phyloP scores from a whole-genome alignment of 768 basidiomycete genomes.

The Xanthoconium purpureum region DNA sequence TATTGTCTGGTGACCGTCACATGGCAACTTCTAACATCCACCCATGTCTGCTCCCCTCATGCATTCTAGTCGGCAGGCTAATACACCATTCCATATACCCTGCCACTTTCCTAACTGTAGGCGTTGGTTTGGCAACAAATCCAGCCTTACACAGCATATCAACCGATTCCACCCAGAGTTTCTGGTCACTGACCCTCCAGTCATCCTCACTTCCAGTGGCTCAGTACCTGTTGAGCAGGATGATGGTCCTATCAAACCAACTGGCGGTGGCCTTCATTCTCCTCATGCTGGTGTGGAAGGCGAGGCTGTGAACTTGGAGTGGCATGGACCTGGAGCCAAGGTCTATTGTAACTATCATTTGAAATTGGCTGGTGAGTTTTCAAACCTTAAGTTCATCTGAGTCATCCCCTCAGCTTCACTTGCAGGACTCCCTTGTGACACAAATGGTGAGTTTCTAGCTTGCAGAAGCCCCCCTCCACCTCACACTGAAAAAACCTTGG shows the following conservation, averaged over 20 bases:
- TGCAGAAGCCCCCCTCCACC: not conserved
- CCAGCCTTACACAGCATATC: not conserved
- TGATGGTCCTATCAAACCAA: too few species aligned
- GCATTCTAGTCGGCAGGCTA: not conserved
- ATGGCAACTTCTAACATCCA: too few species aligned
- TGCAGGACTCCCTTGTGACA: not conserved
- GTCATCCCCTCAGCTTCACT: not conserved
- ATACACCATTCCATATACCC: not conserved
- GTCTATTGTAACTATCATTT: conserved; percentile 7
- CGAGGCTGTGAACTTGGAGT: not conserved
- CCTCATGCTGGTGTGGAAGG: not conserved
- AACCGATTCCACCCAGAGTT: not conserved
- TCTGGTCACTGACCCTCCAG: too few species aligned
- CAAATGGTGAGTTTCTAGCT: not conserved
- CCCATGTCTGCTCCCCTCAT: not conserved
- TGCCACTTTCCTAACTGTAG: not conserved
- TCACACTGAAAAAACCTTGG: not conserved
- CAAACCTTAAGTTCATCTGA: not conserved
- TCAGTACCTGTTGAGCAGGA: not conserved
- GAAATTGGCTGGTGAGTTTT: not conserved
- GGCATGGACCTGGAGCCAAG: not conserved
- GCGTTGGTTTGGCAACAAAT: not conserved
- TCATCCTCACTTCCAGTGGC: not conserved
- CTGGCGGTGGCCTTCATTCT: not conserved
- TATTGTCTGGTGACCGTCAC: not conserved